Base-by-base conservation (phyloP, 164 flowering plant species). In the Stephania japonica region DNA sequence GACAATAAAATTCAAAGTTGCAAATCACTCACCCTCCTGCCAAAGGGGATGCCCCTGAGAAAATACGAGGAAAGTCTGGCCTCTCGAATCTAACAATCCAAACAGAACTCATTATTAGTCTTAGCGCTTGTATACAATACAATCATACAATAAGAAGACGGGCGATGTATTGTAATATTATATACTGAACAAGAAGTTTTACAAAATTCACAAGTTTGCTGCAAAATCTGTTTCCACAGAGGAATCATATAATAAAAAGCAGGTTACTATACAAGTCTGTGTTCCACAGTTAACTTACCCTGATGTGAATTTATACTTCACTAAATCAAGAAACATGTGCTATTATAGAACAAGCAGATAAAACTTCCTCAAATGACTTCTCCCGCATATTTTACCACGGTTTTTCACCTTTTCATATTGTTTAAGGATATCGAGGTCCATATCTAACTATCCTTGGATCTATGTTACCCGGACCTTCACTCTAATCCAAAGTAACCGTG, bases 21-120 rank as follows among this genome's bases (percentile, higher is more conserved):
- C n/a, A 47, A 72, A 73, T 56, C n/a, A 87, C 97, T 83, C 86
- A 92, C 98, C 83, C 84, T 86, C 98, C 97, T 42, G 73, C 84
- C 79, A 93, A 76, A 74, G 86, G 88, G 11, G 90, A 80, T 63
- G 91, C 90, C 66, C 99, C 99, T 66, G 99, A 87, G 76, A 96
- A 92, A 19, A 84, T 21, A 65, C 78, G 87, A 42, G 99, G 89
- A 70, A 96, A 89, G 81, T 93, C 99, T 59, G 97, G 85, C 73
- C 99, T 85, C 75, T 84, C 87, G 77, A 96, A 92, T 84, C 99
- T 96, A 90, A 76, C 83, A 78, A 14, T 13, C 75, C 73, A 75
- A 32, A 67, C 72, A 69, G 25, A 27, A 42, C 21, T 47, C 24
- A n/a, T 0, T 32, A 24, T 77, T 49, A 77, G 79, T 21, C 64